Conservation (phyloP, 2,329 filamentous ascomycete genomes). For the Botrytis hyacinthi region DNA sequence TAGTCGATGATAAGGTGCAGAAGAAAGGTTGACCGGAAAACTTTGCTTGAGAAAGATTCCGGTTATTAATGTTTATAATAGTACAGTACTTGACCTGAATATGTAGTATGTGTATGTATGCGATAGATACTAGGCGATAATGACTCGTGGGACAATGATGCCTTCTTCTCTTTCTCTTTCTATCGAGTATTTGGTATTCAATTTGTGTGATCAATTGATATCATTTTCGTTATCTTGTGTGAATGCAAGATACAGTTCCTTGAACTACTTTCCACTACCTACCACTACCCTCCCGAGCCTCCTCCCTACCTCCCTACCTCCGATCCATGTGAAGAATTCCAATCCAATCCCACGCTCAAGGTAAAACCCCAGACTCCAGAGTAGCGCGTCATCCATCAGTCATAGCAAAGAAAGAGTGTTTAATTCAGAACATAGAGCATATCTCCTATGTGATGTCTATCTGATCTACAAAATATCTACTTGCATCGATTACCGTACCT, state of each 20-base stretch:
- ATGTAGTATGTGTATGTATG: not conserved
- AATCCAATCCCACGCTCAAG: not conserved
- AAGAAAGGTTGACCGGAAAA: not conserved
- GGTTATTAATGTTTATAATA: not conserved
- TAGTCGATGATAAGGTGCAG: not conserved
- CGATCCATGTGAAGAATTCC: not conserved
- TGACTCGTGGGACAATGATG: not conserved
- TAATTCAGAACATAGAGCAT: not conserved
- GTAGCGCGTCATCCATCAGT: not conserved
- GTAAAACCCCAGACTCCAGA: not conserved
- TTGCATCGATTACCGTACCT: too few species aligned
- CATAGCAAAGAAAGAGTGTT: not conserved
- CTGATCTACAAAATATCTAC: not conserved
- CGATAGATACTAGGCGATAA: not conserved
- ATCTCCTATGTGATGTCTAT: not conserved
- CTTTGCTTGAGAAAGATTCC: not conserved
- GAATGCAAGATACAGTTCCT: not conserved
- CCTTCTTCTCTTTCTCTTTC: not conserved
- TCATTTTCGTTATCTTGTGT: not conserved
- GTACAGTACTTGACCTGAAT: not conserved
- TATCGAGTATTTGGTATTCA: not conserved
- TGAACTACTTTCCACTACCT: not conserved
- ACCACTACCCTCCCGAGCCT: too few species aligned
- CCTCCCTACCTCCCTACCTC: not conserved
- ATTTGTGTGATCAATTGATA: not conserved